phyloP scores from a whole-genome alignment of 148 eudicot genomes.

The Diospyros kaki region DNA sequence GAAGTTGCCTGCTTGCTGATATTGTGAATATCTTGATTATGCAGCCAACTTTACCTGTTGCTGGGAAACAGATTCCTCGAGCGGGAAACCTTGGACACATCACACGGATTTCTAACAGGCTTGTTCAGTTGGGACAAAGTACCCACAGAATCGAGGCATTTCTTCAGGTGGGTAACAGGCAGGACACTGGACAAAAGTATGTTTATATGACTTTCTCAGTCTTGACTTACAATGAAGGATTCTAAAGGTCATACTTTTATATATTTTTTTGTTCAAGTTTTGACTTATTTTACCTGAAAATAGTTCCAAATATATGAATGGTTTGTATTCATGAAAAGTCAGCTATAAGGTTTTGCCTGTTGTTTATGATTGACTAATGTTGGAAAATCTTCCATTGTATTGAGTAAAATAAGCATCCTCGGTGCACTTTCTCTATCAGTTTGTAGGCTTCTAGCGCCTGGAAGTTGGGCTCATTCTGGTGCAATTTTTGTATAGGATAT shows the following conservation, averaged over 20 bases:
- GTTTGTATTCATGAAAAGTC: neutral
- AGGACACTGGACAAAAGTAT: neutral
- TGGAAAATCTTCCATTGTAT: too few species aligned
- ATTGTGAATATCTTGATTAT: constrained; percentile 16
- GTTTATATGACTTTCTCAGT: neutral
- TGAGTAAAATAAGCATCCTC: too few species aligned
- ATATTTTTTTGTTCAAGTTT: neutral
- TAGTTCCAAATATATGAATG: neutral
- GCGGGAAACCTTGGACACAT: constrained; percentile 85
- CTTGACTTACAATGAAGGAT: neutral
- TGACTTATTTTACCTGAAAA: neutral
- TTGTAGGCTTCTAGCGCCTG: too few species aligned
- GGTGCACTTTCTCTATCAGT: too few species aligned
- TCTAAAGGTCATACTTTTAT: constrained; percentile 1
- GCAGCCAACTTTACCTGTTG: constrained; percentile 78
- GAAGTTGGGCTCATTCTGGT: too few species aligned
- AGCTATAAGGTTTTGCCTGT: neutral
- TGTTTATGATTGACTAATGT: neutral
- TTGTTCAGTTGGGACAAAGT: constrained; percentile 65
- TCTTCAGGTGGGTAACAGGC: constrained; percentile 52
- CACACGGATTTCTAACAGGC: constrained; percentile 86
- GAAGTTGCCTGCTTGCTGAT: constrained; percentile 3
- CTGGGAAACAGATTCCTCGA: constrained; percentile 64
- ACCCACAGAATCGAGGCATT: constrained; percentile 50
- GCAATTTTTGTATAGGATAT: too few species aligned